Evolutionary conservation across 176 grass and related monocot genomes (phyloP).

Genomic region (Musa beccarii): DNA sequence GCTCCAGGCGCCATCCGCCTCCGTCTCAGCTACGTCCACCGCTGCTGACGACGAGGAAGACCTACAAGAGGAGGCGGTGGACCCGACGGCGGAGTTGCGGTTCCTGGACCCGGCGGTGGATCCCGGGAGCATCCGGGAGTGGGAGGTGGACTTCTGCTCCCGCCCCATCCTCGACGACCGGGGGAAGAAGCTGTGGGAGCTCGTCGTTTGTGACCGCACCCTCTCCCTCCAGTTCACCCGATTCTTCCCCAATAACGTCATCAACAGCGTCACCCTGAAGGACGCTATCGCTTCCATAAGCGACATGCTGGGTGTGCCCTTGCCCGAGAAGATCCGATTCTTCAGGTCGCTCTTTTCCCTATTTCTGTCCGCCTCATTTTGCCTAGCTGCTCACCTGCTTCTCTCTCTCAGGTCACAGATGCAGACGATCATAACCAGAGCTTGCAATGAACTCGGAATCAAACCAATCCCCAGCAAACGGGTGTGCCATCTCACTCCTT

Average conservation of each 20-base stretch:
- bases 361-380: background rate
- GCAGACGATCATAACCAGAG: slow-evolving; percentile 81
- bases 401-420: slow-evolving; percentile 50
- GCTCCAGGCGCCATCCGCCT: slow-evolving; percentile 27
- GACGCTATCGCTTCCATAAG: slow-evolving; percentile 64
- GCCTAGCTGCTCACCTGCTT: background rate
- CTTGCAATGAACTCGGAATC: slow-evolving; percentile 80
- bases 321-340: slow-evolving; percentile 77
- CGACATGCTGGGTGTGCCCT: slow-evolving; percentile 43
- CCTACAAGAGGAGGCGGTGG: slow-evolving; percentile 21
- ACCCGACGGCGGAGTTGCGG: slow-evolving; percentile 67
- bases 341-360: slow-evolving; percentile 39
- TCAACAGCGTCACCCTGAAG: slow-evolving; percentile 90
- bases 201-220: slow-evolving; percentile 80
- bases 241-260: slow-evolving; percentile 96
- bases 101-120: slow-evolving; percentile 72
- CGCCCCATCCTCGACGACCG: slow-evolving; percentile 75
- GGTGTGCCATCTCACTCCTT: slow-evolving; percentile 16
- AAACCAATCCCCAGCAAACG: slow-evolving; percentile 77
- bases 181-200: slow-evolving; percentile 94
- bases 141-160: slow-evolving; percentile 98
- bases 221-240: slow-evolving; percentile 95
- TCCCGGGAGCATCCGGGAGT: slow-evolving; percentile 59
- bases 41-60: slow-evolving; percentile 34
- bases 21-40: slow-evolving; percentile 32